These are phyloP conservation scores for Pythium pyrilobum DNA, from an alignment of 352 stramenopile genomes.

Conservation along the genomic window DNA sequence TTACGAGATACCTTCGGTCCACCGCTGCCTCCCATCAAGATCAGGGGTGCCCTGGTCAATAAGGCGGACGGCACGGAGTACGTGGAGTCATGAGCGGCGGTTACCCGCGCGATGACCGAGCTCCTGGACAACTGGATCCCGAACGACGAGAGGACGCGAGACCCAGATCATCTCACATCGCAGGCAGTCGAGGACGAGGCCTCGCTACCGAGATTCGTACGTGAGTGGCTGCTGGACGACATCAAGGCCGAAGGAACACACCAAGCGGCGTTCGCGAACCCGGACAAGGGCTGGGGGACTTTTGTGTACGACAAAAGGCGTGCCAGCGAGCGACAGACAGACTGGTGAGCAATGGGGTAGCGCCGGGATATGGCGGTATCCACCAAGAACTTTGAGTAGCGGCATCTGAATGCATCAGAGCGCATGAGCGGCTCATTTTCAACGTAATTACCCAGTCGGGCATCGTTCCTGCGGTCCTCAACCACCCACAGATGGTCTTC, in stretches of 20 bases:
- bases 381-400: neutral
- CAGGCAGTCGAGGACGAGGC: neutral
- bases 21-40: neutral
- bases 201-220: neutral
- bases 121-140: neutral
- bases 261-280: neutral
- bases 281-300: neutral
- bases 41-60: neutral
- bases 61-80: neutral
- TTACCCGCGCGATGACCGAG: neutral
- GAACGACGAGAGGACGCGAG: neutral
- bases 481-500: slow-evolving; percentile 1
- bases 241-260: neutral
- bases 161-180: neutral
- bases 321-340: neutral
- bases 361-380: neutral
- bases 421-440: neutral
- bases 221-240: neutral
- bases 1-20: neutral
- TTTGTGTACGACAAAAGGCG: neutral
- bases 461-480: neutral
- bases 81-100: neutral
- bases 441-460: neutral
- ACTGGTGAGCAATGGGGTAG: neutral
- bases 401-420: neutral